phyloP scores from a whole-genome alignment of 2,329 filamentous ascomycete genomes.

The Claviceps paspali region DNA sequence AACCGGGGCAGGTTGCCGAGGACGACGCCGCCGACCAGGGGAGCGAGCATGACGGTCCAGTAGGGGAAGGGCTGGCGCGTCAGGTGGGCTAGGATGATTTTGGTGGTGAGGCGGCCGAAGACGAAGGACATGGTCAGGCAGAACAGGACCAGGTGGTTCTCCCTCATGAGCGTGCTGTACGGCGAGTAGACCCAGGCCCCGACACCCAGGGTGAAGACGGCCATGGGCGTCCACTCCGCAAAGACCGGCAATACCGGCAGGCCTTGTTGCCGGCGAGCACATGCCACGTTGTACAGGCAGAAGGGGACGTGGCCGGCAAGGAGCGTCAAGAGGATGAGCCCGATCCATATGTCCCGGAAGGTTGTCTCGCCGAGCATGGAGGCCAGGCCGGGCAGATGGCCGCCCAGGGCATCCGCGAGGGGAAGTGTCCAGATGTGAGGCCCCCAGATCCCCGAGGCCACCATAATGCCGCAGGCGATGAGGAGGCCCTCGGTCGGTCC shows the following conservation, averaged over 20 bases:
- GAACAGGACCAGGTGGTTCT: constrained; percentile 84
- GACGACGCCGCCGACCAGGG: constrained; percentile 71
- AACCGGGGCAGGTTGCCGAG: constrained; percentile 70
- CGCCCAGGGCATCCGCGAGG: constrained; percentile 53
- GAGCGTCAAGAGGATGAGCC: constrained; percentile 49
- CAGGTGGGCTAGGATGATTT: constrained; percentile 94
- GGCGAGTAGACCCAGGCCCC: constrained; percentile 82
- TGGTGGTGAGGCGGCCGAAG: constrained; percentile 95
- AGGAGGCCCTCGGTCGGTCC: constrained; percentile 91
- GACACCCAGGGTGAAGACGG: constrained; percentile 60
- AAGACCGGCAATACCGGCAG: constrained; percentile 71
- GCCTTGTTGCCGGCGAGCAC: constrained; percentile 55
- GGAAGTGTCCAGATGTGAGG: constrained; percentile 73
- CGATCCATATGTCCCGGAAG: constrained; percentile 81
- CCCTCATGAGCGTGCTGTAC: constrained; percentile 61
- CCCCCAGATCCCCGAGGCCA: constrained; percentile 73
- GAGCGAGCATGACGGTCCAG: constrained; percentile 85
- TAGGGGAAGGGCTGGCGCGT: constrained; percentile 89
- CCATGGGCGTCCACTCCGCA: constrained; percentile 85
- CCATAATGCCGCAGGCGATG: constrained; percentile 75
- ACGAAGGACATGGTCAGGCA: constrained; percentile 93
- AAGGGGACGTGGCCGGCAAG: constrained; percentile 68
- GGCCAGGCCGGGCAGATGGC: constrained; percentile 31
- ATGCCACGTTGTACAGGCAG: constrained; percentile 73
- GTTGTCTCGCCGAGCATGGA: constrained; percentile 52